A percentile compares a stretch with the other conserved stretches of the same genome.
phyloP scores from a whole-genome alignment of 768 basidiomycete species.

The Coprinellus aureogranulatus region DNA sequence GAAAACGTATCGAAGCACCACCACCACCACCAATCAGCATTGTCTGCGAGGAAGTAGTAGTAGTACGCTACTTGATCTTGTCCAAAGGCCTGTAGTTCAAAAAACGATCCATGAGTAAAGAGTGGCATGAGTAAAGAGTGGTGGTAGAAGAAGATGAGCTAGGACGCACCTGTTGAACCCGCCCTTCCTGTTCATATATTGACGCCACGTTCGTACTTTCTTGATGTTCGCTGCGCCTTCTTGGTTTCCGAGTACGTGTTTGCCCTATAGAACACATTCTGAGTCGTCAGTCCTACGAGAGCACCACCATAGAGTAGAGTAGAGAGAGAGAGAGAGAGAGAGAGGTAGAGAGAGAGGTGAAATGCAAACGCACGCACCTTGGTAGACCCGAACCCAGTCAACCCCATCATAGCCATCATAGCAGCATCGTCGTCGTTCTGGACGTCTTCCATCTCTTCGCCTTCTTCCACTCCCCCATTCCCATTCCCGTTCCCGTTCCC shows the following conservation, averaged over 20 bases:
- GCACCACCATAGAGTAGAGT: too few species aligned
- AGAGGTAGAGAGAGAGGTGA: not conserved
- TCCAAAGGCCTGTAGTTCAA: constrained; percentile 69
- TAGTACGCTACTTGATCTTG: constrained; percentile 75
- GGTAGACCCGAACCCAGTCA: constrained; percentile 83
- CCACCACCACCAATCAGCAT: too few species aligned
- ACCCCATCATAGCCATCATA: constrained; percentile 90
- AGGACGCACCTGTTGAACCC: constrained; percentile 70
- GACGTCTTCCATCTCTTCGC: constrained; percentile 51
- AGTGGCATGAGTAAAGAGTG: not conserved
- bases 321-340: too few species aligned
- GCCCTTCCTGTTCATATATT: constrained; percentile 96
- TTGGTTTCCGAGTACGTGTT: constrained; percentile 80
- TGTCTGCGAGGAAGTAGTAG: too few species aligned
- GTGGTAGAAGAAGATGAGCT: not conserved
- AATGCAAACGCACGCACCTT: constrained; percentile 53
- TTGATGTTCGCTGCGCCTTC: constrained; percentile 65
- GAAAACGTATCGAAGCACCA: too few species aligned
- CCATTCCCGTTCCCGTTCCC: constrained; percentile 20
- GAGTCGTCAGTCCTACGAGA: too few species aligned
- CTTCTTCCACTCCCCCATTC: constrained; percentile 31
- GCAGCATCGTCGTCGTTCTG: constrained; percentile 66
- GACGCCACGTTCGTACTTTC: constrained; percentile 89
- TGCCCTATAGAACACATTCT: constrained; percentile 61
- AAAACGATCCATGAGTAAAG: constrained; percentile 13